These are phyloP conservation scores for Populus nigra DNA, from an alignment of 345 rosid genomes.

Conservation along the genomic window DNA sequence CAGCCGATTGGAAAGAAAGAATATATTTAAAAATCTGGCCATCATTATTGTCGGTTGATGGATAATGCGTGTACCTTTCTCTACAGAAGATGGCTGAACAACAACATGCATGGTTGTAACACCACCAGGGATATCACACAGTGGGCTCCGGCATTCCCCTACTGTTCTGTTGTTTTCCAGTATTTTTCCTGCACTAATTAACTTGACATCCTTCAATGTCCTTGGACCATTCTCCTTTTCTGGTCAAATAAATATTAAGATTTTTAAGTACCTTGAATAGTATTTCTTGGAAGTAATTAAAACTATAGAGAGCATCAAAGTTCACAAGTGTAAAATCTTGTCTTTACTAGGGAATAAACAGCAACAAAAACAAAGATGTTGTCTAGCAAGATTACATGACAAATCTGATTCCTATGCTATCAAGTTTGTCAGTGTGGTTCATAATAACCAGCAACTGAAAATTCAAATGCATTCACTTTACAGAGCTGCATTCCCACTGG, in stretches of 20 bases:
- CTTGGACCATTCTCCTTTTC: slow-evolving; percentile 86
- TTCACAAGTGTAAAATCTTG: background rate
- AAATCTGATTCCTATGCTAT: background rate
- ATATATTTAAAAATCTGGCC: background rate
- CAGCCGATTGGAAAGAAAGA: background rate
- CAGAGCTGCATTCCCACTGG: background rate
- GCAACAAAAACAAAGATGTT: background rate
- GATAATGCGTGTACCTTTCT: slow-evolving; percentile 53
- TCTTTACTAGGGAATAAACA: background rate
- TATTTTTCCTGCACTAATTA: slow-evolving; percentile 90
- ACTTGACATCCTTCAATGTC: slow-evolving; percentile 83
- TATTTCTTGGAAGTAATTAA: background rate
- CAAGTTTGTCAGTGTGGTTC: background rate
- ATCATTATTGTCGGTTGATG: background rate
- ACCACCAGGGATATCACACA: slow-evolving; percentile 73
- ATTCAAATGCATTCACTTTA: background rate
- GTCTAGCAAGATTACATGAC: background rate
- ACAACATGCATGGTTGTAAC: slow-evolving; percentile 97
- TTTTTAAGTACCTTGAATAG: background rate
- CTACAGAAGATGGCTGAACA: slow-evolving; percentile 70
- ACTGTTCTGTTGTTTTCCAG: slow-evolving; percentile 81
- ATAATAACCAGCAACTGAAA: background rate
- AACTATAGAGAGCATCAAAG: slow-evolving; percentile 1
- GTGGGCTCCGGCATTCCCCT: slow-evolving; percentile 77
- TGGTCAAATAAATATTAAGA: slow-evolving; percentile 25